These are phyloP conservation scores for Mixia osmundae DNA, from an alignment of 1,284 basidiomycete species.

Conservation along the genomic window DNA sequence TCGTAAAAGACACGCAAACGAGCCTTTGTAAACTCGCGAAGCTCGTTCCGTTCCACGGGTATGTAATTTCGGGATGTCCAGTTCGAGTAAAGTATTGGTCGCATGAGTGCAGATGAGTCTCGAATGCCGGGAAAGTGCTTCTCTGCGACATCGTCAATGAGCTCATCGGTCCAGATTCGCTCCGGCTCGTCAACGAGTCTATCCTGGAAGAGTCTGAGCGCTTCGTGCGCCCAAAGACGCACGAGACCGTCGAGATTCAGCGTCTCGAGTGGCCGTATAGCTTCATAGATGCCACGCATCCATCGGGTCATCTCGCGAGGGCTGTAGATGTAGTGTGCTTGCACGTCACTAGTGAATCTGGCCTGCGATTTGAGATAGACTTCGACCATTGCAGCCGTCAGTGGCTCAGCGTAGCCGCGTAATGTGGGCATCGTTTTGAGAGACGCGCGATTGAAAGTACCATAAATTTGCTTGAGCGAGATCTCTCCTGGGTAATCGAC, in stretches of 20 bases:
- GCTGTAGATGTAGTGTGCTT: constrained; percentile 98
- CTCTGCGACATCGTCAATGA: constrained; percentile 62
- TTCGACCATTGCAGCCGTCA: constrained; percentile 92
- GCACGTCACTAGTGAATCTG: constrained; percentile 79
- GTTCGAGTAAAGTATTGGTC: constrained; percentile 93
- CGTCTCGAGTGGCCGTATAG: constrained; percentile 73
- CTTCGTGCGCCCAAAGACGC: constrained; percentile 95
- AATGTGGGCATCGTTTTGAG: constrained; percentile 89
- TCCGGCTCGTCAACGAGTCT: constrained; percentile 80
- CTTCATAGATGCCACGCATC: constrained; percentile 93
- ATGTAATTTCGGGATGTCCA: constrained; percentile 98
- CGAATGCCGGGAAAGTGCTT: constrained; percentile 83
- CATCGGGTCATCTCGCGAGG: constrained; percentile 96
- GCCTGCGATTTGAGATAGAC: constrained; percentile 89
- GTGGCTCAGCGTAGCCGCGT: constrained; percentile 73
- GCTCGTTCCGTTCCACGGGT: constrained; percentile 71
- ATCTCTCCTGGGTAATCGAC: constrained; percentile 96
- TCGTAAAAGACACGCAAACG: constrained; percentile 87
- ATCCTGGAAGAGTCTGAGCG: constrained; percentile 89
- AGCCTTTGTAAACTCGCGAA: constrained; percentile 92
- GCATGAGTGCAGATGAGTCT: constrained; percentile 48
- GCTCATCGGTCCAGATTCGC: constrained; percentile 80
- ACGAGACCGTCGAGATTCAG: constrained; percentile 83
- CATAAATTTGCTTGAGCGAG: constrained; percentile 95
- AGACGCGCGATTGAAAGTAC: constrained; percentile 89